Conservation (phyloP, 495 filamentous ascomycete genomes). For the Aspergillus bertholletiae region DNA sequence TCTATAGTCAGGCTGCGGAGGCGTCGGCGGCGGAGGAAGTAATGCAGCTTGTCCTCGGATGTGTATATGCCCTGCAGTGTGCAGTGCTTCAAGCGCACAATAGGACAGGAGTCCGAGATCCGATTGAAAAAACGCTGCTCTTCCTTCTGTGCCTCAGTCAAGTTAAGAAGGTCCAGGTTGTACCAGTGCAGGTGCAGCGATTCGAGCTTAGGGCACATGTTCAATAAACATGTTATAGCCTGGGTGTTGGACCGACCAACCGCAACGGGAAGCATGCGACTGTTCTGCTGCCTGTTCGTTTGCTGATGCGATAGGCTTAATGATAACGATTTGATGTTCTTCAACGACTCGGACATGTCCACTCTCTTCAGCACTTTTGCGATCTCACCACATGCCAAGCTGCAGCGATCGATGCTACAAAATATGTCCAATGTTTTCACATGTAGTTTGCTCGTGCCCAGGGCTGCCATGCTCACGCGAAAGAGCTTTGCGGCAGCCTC, state of each 20-base stretch:
- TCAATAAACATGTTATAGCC: neutral
- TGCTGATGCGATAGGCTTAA: neutral
- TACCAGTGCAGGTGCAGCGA: neutral
- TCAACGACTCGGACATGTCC: neutral
- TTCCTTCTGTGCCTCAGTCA: neutral
- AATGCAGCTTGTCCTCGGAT: neutral
- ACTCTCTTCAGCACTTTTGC: neutral
- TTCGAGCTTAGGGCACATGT: neutral
- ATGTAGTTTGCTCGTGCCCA: neutral
- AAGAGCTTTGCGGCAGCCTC: too few relatives aligned
- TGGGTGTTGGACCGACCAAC: neutral
- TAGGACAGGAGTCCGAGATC: neutral
- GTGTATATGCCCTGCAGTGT: neutral
- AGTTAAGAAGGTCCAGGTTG: neutral
- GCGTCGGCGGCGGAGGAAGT: neutral
- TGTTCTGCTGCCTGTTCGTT: neutral
- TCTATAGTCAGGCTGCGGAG: neutral
- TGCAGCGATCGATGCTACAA: neutral
- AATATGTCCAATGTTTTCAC: neutral
- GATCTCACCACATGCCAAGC: neutral
- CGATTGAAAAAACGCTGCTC: neutral
- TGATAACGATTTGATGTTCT: neutral
- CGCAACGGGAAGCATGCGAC: neutral
- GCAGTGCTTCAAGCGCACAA: neutral
- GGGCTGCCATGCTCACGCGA: neutral